Evolutionary conservation across 768 basidiomycete species (phyloP).

Genomic region (Amanita jacksonii): DNA sequence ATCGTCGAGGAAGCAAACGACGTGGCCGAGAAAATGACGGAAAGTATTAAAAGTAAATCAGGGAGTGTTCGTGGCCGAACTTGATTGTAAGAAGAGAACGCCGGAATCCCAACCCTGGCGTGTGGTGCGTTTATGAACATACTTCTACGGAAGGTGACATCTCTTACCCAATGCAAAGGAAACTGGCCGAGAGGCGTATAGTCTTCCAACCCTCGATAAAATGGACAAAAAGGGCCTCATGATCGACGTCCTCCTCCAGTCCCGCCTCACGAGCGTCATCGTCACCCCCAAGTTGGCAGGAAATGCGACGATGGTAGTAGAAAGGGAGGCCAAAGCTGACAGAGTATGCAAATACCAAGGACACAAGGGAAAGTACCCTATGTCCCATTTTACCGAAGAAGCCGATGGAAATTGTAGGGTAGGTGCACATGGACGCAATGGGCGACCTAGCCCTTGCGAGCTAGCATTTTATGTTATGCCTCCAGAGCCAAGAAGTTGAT

Average conservation of each 20-base stretch:
- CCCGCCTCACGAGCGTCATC: background rate
- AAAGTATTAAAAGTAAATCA: background rate
- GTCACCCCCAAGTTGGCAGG: background rate
- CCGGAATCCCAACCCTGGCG: background rate
- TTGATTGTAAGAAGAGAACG: background rate
- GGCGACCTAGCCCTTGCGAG: too few relatives aligned
- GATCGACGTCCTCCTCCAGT: background rate
- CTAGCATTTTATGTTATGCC: too few relatives aligned
- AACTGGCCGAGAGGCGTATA: background rate
- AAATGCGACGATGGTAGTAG: background rate
- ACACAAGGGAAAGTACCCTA: too few relatives aligned
- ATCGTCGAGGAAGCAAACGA: background rate
- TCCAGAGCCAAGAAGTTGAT: too few relatives aligned
- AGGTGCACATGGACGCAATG: too few relatives aligned
- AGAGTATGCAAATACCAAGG: too few relatives aligned
- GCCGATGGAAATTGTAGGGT: too few relatives aligned
- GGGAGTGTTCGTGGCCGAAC: background rate
- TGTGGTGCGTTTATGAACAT: background rate
- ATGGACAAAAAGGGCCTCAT: background rate
- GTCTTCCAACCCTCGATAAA: background rate
- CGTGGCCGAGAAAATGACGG: background rate
- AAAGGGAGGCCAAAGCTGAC: background rate
- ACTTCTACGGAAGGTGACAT: too few relatives aligned
- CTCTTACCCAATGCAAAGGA: background rate
- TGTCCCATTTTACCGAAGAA: too few relatives aligned